Evolutionary conservation across 305 asterid genomes (phyloP), one percentile per base, ranked within the genome.

Genomic region (Fraxinus velutina): DNA sequence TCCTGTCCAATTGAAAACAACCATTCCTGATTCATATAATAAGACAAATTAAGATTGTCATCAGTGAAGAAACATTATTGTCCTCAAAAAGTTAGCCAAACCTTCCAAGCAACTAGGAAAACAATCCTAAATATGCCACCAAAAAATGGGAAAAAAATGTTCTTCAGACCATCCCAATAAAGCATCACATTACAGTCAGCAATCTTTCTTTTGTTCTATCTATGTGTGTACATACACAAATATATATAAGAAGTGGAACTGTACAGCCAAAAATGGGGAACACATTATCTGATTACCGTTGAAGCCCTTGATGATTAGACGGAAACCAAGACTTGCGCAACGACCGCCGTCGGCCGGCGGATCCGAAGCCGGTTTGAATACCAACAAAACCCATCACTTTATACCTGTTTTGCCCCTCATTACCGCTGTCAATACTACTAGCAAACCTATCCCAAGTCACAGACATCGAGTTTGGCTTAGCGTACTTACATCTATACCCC

Each of bases 331-430:
- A 91, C 92, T 47, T 86, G 10, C 98, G 92, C 89, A 96, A 76
- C 8, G 98, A 80, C 39, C 85, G 80, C 64, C 99, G 93, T 2
- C 98, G 92, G 64, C 90, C 97, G 8, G 86, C 86, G 57, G 99
- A 94, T 83, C 91, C 91, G 75, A 96, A 96, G 73, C 99, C 99
- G 27, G 99, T 94, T 77, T 92, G 97, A 81, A 96, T 86, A 36
- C 99, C 99, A 42, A 96, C 99, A 79, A 96, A 94, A 3, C 98
- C 98, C 97, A 92, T 94, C 36, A 90, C 94, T 82, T 94, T 96
- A 73, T 88, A 88, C 84, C 97, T 96, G 88, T 89, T 91, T 6
- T 50, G 89, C 82, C 85, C 87, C 79, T 81, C 90, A 83, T 83
- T 88, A 75, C 77, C 77, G 60, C 79, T 34, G 73, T 76, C 44